These are phyloP conservation scores for Taiozyma sp. DNA, from an alignment of 1,139 yeast species.

Conservation along the genomic window DNA sequence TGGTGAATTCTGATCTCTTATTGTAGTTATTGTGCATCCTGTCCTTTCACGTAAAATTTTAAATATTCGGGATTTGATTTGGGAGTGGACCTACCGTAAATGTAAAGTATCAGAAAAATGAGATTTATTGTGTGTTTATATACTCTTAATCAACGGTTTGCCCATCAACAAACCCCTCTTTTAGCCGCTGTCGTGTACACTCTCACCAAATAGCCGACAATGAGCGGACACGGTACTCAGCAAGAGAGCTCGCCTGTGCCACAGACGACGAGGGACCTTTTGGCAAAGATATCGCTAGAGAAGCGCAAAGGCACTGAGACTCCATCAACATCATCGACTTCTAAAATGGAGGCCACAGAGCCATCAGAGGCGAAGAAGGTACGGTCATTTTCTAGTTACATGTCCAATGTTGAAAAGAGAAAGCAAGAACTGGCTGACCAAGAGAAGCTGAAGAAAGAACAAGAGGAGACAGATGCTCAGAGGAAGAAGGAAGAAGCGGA, in stretches of 20 bases:
- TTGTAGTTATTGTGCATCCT: not conserved
- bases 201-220: not conserved
- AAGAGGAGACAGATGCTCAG: slow-evolving; percentile 1
- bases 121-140: no score
- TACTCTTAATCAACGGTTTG: no score
- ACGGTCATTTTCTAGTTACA: slow-evolving; percentile 29
- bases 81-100: not conserved
- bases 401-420: slow-evolving; percentile 28
- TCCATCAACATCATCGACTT: not conserved
- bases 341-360: not conserved
- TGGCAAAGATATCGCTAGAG: slow-evolving; percentile 3
- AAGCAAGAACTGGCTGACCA: slow-evolving; percentile 25
- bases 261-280: slow-evolving; percentile 2
- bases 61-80: not conserved
- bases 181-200: not conserved
- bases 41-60: no score
- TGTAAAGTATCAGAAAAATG: no score
- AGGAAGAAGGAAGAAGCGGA: slow-evolving; percentile 5
- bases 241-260: not conserved
- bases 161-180: no score
- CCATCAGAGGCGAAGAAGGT: slow-evolving; percentile 4
- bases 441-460: slow-evolving; percentile 10
- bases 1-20: not conserved
- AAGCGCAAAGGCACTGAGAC: not conserved
- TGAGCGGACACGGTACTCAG: not conserved